Evolutionary conservation across 2,329 filamentous ascomycete genomes (phyloP), one percentile per base, ranked within the genome.

Genomic region (Diaporthe destruens): DNA sequence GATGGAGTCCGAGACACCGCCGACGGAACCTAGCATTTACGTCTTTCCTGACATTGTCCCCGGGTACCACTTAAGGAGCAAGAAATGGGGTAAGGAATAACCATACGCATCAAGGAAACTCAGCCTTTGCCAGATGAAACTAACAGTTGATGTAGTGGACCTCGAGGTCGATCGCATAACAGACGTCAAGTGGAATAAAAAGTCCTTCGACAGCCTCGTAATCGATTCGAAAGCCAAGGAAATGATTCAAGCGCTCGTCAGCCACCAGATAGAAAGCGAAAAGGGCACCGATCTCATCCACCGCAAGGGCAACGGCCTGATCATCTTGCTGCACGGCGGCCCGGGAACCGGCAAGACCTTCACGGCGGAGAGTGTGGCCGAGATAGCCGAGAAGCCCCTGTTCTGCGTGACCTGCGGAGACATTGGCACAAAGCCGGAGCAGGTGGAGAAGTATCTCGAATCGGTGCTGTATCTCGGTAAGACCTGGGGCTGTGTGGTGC

Each of bases 401-500:
- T 84, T 81, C 72, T 75, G 78, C 14, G 80, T 84, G 2, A 83
- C 81, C 1, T 82, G 79, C 32, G 82, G 81, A 9, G 82, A 84
- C 56, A 75, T 84, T 5, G 82, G 82, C 1, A 80, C 78, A 0
- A 71, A 76, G 1, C 67, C 79, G 0, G 74, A 79, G 11, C 70
- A 65, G 0, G 78, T 81, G 0, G 80, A 83, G 69, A 77, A 75
- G 36, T 80, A 82, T 34, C 75, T 83, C 0, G 71, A 79, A 16
- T 74, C 74, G 0, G 77, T 82, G 0, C 39, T 83, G 1, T 61
- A 77, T 20, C 69, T 83, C 0, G 80, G 76, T 0, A 80, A 77
- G 16, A 75, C 69, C 1, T 65, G 59, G 59, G 59, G 59, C 0
- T 51, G 44, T 0, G 59, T 65, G 4, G 44, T 82, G 78, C 76